A percentile compares a stretch with the other conserved stretches of the same genome.
phyloP scores from a whole-genome alignment of 169 alveolate genomes.

The Plasmodium knowlesi region DNA sequence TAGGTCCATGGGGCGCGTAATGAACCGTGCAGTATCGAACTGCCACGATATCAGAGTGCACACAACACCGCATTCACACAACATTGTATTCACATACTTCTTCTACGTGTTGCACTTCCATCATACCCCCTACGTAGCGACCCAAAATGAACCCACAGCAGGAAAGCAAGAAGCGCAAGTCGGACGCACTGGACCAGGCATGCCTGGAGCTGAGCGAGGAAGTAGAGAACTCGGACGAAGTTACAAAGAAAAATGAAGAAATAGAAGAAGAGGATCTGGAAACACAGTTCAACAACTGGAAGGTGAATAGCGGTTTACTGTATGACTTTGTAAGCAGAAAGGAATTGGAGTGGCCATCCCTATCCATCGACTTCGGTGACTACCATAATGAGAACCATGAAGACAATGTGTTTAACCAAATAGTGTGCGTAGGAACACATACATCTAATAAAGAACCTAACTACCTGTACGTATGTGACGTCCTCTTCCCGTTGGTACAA shows the following conservation, averaged over 20 bases:
- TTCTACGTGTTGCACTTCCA: neutral
- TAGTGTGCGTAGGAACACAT: slow-evolving; percentile 69
- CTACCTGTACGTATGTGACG: slow-evolving; percentile 57
- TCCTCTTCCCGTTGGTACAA: slow-evolving; percentile 30
- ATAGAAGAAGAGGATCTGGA: slow-evolving; percentile 30
- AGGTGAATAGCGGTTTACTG: slow-evolving; percentile 45
- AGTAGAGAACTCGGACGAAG: slow-evolving; percentile 6
- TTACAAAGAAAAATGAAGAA: neutral
- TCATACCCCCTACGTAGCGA: neutral
- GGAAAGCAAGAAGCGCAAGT: slow-evolving; percentile 58
- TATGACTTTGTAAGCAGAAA: slow-evolving; percentile 62
- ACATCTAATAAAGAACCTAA: slow-evolving; percentile 66
- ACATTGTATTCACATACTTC: no score
- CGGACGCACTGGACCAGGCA: slow-evolving; percentile 54
- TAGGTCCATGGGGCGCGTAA: neutral
- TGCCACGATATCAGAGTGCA: neutral
- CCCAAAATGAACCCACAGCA: slow-evolving; percentile 4
- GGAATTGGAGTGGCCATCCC: slow-evolving; percentile 63
- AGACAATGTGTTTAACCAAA: slow-evolving; percentile 37
- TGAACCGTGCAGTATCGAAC: neutral
- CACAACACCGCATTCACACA: no score
- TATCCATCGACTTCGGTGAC: slow-evolving; percentile 60
- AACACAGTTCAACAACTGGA: slow-evolving; percentile 43
- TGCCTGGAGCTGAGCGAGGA: slow-evolving; percentile 58
- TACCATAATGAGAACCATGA: slow-evolving; percentile 18